A percentile compares a stretch with the other conserved stretches of the same genome.
phyloP scores from a whole-genome alignment of 257 asterid species.

The Lycium barbarum region DNA sequence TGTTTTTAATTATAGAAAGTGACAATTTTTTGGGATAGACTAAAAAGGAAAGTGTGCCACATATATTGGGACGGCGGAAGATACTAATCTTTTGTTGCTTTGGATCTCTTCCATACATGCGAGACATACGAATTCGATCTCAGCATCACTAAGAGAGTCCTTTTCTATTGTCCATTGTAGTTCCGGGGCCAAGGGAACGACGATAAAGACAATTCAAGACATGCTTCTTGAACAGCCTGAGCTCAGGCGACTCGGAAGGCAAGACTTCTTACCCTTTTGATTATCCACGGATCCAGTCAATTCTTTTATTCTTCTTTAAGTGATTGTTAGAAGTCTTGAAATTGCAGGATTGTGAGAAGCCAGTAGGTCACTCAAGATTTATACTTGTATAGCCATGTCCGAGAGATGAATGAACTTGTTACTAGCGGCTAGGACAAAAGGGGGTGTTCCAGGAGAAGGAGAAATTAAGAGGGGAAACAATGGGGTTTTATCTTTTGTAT shows the following conservation, averaged over 20 bases:
- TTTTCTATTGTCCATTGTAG: conserved; percentile 34
- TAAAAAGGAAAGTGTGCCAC: too few relatives aligned
- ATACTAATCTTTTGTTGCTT: neutral
- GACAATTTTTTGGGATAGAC: too few relatives aligned
- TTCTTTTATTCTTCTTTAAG: neutral
- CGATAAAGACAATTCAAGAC: conserved; percentile 60
- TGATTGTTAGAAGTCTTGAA: conserved; percentile 18
- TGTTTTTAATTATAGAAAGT: too few relatives aligned
- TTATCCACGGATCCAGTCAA: neutral
- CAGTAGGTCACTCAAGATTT: conserved; percentile 28
- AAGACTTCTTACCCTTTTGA: conserved; percentile 15
- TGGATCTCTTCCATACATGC: neutral
- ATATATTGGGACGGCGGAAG: too few relatives aligned
- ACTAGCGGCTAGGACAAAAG: neutral
- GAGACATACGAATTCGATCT: conserved; percentile 1
- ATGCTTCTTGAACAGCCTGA: conserved; percentile 83
- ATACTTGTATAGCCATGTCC: conserved; percentile 23
- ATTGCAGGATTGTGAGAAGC: conserved; percentile 46
- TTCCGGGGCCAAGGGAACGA: conserved; percentile 41
- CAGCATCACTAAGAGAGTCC: conserved; percentile 20
- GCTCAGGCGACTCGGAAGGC: conserved; percentile 78
- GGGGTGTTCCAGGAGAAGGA: neutral
- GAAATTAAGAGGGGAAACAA: neutral
- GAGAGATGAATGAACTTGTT: neutral
- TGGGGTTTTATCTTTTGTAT: neutral